Base-by-base conservation (phyloP, 2,329 filamentous ascomycete genomes). In the Hypoxylon sp. region DNA sequence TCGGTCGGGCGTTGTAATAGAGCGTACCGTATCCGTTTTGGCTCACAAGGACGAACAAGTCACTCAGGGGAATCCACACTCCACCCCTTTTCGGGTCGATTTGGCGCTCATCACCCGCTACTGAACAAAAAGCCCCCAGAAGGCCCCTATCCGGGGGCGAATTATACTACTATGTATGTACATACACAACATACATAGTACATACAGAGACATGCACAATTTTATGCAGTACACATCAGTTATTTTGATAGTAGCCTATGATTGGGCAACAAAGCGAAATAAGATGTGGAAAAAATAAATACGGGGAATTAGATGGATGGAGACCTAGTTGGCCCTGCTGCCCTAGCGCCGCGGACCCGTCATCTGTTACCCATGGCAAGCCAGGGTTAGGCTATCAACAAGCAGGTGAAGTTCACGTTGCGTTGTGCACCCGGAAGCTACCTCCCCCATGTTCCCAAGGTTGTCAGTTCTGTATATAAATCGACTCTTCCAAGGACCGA, bases 381-480 rank as follows among this genome's bases (percentile, higher is more conserved):
- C 48, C 53, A 65, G 49, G 57, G 60, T 50, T 52, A 63, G 56
- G 63, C 57, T 70, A 65, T 62, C 67, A 60, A 65, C 60, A 50
- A 60, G 41, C 28, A 63, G 52, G 56, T 61, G 23, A 60, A 66
- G 62, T 57, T 67, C 69, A 66, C 59, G 69, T 69, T 70, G 61
- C 69, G 63, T 64, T 36, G 66, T 60, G 64, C 65, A 43, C 28
- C 63, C 67, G 62, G 71, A 67, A 70, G 63, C 53, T 57, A 68
- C 55, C 63, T 67, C 53, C 67, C 68, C 70, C 67, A 68, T 67
- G 68, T 55, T 43, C 67, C 68, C 70, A 66, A 68, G 65, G 68
- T 55, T 43, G 55, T 62, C 65, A 48, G 68, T 70, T 72, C 70
- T 76, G 80, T 86, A 86, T 86, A 86, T 85, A 86, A 84, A 75